Conservation (phyloP, 2,329 filamentous ascomycete species). For the Iodosphaeria phyllophila region DNA sequence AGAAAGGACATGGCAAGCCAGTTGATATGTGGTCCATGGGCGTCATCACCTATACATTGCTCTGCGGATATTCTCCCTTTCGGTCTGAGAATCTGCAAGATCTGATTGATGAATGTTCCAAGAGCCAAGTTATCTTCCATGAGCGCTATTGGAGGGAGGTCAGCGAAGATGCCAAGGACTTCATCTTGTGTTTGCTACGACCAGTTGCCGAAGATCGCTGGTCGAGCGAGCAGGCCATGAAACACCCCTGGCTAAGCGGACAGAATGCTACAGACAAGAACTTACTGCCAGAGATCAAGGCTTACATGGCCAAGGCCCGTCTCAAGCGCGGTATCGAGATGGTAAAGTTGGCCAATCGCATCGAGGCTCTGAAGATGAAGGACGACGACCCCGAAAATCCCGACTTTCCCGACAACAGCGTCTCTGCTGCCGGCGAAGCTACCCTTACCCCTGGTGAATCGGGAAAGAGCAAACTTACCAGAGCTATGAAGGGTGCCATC, state of each 20-base stretch:
- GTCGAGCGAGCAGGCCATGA: slow-evolving; percentile 62
- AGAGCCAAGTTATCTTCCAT: slow-evolving; percentile 76
- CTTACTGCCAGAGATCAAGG: slow-evolving; percentile 89
- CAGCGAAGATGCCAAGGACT: slow-evolving; percentile 85
- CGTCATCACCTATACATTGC: slow-evolving; percentile 94
- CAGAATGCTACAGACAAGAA: slow-evolving; percentile 89
- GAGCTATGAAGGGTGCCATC: slow-evolving; percentile 47
- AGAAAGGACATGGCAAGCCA: slow-evolving; percentile 91
- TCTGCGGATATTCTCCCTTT: slow-evolving; percentile 97
- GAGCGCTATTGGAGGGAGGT: slow-evolving; percentile 98
- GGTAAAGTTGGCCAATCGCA: slow-evolving; percentile 88
- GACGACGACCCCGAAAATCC: slow-evolving; percentile 68
- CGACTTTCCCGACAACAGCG: slow-evolving; percentile 46
- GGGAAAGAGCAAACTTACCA: slow-evolving; percentile 23
- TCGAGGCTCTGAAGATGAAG: slow-evolving; percentile 83
- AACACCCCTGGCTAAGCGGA: slow-evolving; percentile 78
- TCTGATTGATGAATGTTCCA: slow-evolving; percentile 84
- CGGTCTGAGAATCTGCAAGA: slow-evolving; percentile 85
- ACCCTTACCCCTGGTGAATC: slow-evolving; percentile 15
- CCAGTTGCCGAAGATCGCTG: slow-evolving; percentile 59
- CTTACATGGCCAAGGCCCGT: slow-evolving; percentile 79
- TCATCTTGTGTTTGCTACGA: slow-evolving; percentile 68
- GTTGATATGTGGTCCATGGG: slow-evolving; percentile 99
- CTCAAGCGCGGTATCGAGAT: slow-evolving; percentile 88
- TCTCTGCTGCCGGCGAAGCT: slow-evolving; percentile 33